Base-by-base conservation (phyloP, 805 yeast genomes). In the Kregervanrija pseudodelftensis region DNA sequence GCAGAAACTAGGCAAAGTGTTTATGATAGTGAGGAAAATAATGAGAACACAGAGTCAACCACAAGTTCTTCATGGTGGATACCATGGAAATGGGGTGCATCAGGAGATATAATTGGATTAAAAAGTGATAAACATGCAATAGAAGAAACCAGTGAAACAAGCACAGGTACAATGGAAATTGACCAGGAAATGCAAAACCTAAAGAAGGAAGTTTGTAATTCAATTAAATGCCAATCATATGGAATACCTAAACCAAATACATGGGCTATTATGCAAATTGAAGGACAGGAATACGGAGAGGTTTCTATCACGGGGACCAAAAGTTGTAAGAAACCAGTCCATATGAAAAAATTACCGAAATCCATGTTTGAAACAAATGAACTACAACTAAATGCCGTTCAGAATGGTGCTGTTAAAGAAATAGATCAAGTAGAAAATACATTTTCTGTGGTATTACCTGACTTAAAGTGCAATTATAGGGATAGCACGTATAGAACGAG, bases 311-410 rank as follows among this genome's bases (percentile, higher is more conserved):
- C 53, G 31, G 69, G 67, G 2, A 57, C 66, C 5, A 50, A 51
- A 17, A 55, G 57, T 15, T 53, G 56, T 28, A 49, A 48, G 16
- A 50, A 52, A 13, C 67, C 69, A 1, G 60, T 58, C 1, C 36
- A 42, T 5, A 46, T 59, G 45, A 48, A 52, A 4, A 28, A 44
- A 1, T 40, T 60, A n/a, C 67, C 68, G 4, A 44, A 40, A 14
- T 57, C 68, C 0, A 60, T 52, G 37, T 60, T 54, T 41, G 65
- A 63, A 37, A 37, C 36, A 2, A 58, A 55, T 39, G 69, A 65
- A 40, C 32, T 31, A 12, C 35, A 38, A 1, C 22, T 7, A 5
- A 43, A 30, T 8, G 10, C 32, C 2, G 47, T 44, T 10, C 13
- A 33, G 2, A 30, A 33, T 10, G 53, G 43, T 3, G 33, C 42